phyloP scores from a whole-genome alignment of 805 yeast genomes.

The Torulaspora gathmanii region DNA sequence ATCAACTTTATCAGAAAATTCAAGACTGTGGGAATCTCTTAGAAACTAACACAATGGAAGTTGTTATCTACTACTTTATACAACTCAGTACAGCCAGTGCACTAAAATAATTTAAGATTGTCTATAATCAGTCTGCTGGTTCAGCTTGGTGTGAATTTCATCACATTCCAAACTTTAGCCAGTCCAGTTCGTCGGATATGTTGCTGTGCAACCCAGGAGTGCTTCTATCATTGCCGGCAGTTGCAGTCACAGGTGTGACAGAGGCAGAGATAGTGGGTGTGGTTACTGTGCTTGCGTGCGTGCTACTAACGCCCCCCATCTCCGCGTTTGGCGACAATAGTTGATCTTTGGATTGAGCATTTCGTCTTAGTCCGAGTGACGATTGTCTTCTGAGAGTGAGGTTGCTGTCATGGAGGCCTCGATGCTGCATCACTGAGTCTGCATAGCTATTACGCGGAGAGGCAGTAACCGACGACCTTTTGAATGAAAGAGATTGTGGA shows the following conservation, averaged over 20 bases:
- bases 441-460: constrained; percentile 28
- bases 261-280: constrained; percentile 14
- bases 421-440: constrained; percentile 26
- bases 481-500: constrained; percentile 11
- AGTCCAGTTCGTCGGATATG: constrained; percentile 33
- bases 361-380: constrained; percentile 10
- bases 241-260: constrained; percentile 15
- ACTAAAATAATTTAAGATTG: constrained; percentile 6
- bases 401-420: constrained; percentile 16
- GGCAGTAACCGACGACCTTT: constrained; percentile 16
- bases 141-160: neutral
- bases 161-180: constrained; percentile 36
- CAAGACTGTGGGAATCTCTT: too few species aligned
- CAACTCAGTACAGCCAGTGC: constrained; percentile 18
- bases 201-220: constrained; percentile 12
- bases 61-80: constrained; percentile 11
- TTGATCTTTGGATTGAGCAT: constrained; percentile 11
- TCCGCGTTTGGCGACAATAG: constrained; percentile 9
- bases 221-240: constrained; percentile 6
- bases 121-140: neutral
- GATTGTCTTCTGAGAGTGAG: constrained; percentile 12
- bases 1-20: neutral
- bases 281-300: constrained; percentile 11
- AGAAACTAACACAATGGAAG: neutral
- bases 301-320: neutral